These are phyloP conservation scores for Amanita muscaria DNA, from an alignment of 768 basidiomycete genomes.

Conservation along the genomic window DNA sequence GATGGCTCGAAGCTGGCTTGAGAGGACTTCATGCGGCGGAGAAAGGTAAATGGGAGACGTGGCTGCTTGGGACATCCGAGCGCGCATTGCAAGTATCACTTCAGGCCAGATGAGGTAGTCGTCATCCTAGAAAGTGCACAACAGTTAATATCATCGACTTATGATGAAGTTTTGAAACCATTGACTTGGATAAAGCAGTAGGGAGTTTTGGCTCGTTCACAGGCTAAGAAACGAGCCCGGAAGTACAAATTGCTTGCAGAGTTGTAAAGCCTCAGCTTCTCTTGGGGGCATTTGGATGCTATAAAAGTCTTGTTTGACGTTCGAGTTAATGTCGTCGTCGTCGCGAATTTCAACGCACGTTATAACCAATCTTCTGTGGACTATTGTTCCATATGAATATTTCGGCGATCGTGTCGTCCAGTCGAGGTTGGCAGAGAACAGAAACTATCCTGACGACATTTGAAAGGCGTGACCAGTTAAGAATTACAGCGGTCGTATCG, in stretches of 20 bases:
- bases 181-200: slow-evolving; percentile 58
- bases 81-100: slow-evolving; percentile 41
- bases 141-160: slow-evolving; percentile 2
- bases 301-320: too few species aligned
- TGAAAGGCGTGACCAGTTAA: slow-evolving; percentile 60
- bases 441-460: slow-evolving; percentile 52
- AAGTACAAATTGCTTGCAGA: slow-evolving; percentile 52
- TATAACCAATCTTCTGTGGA: slow-evolving; percentile 29
- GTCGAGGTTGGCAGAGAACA: slow-evolving; percentile 37
- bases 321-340: neutral
- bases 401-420: slow-evolving; percentile 37
- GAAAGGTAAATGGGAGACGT: slow-evolving; percentile 39
- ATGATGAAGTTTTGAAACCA: neutral
- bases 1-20: slow-evolving; percentile 40
- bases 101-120: slow-evolving; percentile 56
- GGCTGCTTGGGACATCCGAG: slow-evolving; percentile 24
- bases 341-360: slow-evolving; percentile 26
- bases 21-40: slow-evolving; percentile 54
- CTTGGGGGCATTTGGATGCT: slow-evolving; percentile 30
- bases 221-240: slow-evolving; percentile 53
- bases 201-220: slow-evolving; percentile 37
- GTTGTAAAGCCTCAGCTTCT: slow-evolving; percentile 45
- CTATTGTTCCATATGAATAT: slow-evolving; percentile 62
- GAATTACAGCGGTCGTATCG: slow-evolving; percentile 46
- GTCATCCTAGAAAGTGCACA: slow-evolving; percentile 50